phyloP scores from a whole-genome alignment of 1,139 yeast species.

The Kodamaea anthophila region DNA sequence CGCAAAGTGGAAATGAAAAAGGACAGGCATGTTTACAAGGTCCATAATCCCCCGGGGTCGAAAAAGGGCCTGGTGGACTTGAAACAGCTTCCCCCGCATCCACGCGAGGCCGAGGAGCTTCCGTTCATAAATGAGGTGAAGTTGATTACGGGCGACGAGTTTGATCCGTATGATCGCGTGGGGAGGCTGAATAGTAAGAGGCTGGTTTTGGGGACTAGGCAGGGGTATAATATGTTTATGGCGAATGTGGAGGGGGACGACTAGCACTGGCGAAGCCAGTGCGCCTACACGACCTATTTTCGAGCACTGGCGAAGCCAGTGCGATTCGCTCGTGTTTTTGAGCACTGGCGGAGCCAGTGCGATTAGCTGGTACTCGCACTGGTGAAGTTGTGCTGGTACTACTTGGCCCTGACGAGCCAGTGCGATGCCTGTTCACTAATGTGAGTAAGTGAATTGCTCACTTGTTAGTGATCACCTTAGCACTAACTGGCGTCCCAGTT shows the following conservation, averaged over 20 bases:
- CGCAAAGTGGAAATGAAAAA: slow-evolving; percentile 1
- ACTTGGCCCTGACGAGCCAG: too few species aligned
- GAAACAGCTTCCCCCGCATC: slow-evolving; percentile 14
- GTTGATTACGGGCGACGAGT: slow-evolving; percentile 11
- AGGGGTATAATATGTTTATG: slow-evolving; percentile 33
- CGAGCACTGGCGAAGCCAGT: too few species aligned
- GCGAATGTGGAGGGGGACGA: slow-evolving; percentile 25
- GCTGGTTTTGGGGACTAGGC: slow-evolving; percentile 37
- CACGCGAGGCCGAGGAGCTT: slow-evolving; percentile 24
- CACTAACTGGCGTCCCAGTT: too few species aligned
- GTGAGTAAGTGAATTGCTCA: too few species aligned
- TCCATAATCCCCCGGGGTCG: slow-evolving; percentile 1
- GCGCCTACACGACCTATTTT: too few species aligned
- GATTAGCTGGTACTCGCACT: too few species aligned
- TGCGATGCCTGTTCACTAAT: too few species aligned
- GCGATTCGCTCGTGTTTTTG: too few species aligned
- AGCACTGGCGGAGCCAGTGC: too few species aligned
- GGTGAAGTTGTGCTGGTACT: too few species aligned
- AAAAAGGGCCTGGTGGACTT: neutral
- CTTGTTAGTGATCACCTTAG: too few species aligned
- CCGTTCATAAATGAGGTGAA: slow-evolving; percentile 37
- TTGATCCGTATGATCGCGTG: slow-evolving; percentile 10
- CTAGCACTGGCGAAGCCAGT: too few species aligned
- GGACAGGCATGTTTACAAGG: neutral
- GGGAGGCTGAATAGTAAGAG: slow-evolving; percentile 30